Conservation (phyloP, 2,329 filamentous ascomycete genomes). For the Ophiostoma piceae region DNA sequence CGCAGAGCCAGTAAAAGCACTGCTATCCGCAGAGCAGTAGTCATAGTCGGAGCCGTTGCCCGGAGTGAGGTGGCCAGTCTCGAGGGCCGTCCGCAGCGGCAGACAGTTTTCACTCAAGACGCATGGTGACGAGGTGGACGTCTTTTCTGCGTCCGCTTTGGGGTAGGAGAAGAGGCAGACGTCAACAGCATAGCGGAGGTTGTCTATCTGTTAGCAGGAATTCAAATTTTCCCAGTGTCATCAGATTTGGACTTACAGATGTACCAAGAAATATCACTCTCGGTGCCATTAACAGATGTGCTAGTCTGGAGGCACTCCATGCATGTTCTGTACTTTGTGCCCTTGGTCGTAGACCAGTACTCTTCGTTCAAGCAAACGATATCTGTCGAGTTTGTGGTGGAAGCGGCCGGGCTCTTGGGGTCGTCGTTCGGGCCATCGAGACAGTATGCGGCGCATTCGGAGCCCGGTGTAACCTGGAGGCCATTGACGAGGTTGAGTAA, state of each 20-base stretch:
- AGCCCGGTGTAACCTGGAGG: constrained; percentile 48
- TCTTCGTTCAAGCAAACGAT: constrained; percentile 43
- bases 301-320: constrained; percentile 45
- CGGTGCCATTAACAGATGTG: constrained; percentile 36
- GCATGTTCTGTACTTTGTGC: constrained; percentile 46
- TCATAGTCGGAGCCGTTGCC: constrained; percentile 23
- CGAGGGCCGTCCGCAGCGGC: constrained; percentile 38
- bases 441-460: constrained; percentile 46
- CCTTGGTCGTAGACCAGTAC: constrained; percentile 36
- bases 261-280: constrained; percentile 44
- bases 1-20: neutral
- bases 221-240: neutral
- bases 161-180: constrained; percentile 43
- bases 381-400: constrained; percentile 43
- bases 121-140: constrained; percentile 43
- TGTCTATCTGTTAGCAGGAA: constrained; percentile 32
- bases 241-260: constrained; percentile 31
- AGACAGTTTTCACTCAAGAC: constrained; percentile 40
- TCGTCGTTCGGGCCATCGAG: constrained; percentile 38
- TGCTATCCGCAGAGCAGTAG: neutral
- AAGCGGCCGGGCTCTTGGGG: constrained; percentile 34
- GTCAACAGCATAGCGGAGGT: constrained; percentile 45
- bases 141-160: constrained; percentile 29
- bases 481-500: constrained; percentile 28
- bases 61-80: constrained; percentile 32